A percentile compares a stretch with the other conserved stretches of the same genome.
These are phyloP conservation scores for Leavenworthia alabamica DNA, from an alignment of 345 rosid species.

Conservation along the genomic window DNA sequence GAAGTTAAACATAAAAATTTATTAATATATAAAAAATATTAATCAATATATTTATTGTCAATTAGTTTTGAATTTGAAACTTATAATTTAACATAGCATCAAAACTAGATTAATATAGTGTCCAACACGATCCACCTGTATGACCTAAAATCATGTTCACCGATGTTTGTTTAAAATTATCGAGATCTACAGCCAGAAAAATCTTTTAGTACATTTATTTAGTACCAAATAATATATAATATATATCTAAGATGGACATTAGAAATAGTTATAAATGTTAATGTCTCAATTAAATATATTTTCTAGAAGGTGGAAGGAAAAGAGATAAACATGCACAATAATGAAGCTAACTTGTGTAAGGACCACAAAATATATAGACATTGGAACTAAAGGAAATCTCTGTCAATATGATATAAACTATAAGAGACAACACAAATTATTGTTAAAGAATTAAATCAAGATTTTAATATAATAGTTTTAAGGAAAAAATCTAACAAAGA, in stretches of 20 bases:
- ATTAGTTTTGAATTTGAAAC: too few relatives aligned
- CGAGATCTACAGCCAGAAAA: too few relatives aligned
- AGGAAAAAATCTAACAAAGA: constrained; percentile 25
- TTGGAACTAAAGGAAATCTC: constrained; percentile 17
- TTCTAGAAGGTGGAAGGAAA: constrained; percentile 10
- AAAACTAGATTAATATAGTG: too few relatives aligned
- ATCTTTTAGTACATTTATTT: too few relatives aligned
- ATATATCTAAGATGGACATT: neutral
- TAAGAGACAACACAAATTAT: constrained; percentile 24
- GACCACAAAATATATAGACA: constrained; percentile 28
- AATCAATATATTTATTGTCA: too few relatives aligned
- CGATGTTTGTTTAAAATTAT: too few relatives aligned
- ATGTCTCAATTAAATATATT: neutral
- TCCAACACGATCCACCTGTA: too few relatives aligned
- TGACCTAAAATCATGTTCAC: too few relatives aligned
- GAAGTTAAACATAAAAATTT: too few relatives aligned
- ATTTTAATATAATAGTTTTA: constrained; percentile 3
- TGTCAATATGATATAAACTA: constrained; percentile 29
- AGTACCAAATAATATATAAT: too few relatives aligned
- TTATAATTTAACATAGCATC: too few relatives aligned
- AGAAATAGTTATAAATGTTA: neutral
- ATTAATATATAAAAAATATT: too few relatives aligned
- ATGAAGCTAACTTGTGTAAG: constrained; percentile 33
- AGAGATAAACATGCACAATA: constrained; percentile 26
- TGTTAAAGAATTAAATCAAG: constrained; percentile 1